Evolutionary conservation across 208 protist species (phyloP), one percentile per base, ranked within the genome.

Genomic region (Crithidia thermophila): DNA sequence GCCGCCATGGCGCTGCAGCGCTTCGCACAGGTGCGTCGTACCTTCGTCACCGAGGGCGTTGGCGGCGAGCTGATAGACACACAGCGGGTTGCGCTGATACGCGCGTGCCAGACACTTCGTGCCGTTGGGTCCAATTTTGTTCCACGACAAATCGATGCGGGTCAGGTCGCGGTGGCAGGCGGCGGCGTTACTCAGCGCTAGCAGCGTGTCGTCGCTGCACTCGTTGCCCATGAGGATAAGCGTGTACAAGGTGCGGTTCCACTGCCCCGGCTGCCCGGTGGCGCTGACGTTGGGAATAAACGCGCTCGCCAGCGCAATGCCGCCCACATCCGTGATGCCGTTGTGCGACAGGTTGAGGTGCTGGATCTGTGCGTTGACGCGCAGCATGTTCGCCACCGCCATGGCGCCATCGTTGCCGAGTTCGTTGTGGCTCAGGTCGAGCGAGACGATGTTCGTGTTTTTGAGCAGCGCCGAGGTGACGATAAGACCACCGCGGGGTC

Each of bases 251-350:
- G 82, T 89, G 23, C 84, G 82, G 51, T 95, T 95, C 87, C 90
- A 95, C 77, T 91, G 85, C 0, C 87, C 90, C 0, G 90, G 85
- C 62, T 90, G 85, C 8, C 90, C 90, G n/a, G 79, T 79, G 6
- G 87, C 67, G 42, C 67, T 91, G 13, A 92, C 90, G 63, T 83
- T 92, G 0, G 90, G 90, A 52, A 93, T 88, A 61, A 95, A 95
- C 3, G 87, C 80, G 64, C 84, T 90, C 3, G 90, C 90, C 18
- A 95, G 74, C 11, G 90, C 90, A 42, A 95, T 93, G 55, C 90
- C 90, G 28, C 87, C 90, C 9, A 92, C 62, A 60, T 95, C 90
- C 0, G 81, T 90, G 42, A 95, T 93, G 64, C 45, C 60, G 45
- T 95, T 95, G 36, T 89, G 74, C 16, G 90, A 78, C 14, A 95